Evolutionary conservation across 2,329 filamentous ascomycete species (phyloP).

Genomic region (Phyllosticta citrichinensis): DNA sequence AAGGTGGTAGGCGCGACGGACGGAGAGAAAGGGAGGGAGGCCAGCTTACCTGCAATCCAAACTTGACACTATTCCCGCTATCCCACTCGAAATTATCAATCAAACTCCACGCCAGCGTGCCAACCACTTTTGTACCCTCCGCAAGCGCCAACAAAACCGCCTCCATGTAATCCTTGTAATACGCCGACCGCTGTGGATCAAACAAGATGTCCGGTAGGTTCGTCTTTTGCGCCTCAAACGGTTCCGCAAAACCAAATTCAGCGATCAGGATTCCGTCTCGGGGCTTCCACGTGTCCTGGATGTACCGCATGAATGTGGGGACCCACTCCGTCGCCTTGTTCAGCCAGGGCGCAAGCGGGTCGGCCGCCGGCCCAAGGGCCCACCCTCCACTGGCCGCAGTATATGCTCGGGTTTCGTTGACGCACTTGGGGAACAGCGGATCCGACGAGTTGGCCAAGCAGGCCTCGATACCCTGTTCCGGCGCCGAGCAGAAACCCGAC

Average conservation of each 20-base stretch:
- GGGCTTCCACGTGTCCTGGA: constrained; percentile 24
- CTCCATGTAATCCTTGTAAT: constrained; percentile 25
- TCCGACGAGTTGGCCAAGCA: constrained; percentile 26
- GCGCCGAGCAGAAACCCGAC: constrained; percentile 23
- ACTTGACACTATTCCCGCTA: constrained; percentile 19
- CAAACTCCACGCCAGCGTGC: constrained; percentile 27
- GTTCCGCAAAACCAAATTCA: constrained; percentile 29
- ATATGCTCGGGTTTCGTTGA: constrained; percentile 29
- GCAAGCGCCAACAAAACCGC: constrained; percentile 24
- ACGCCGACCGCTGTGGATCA: constrained; percentile 21
- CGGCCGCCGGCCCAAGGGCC: constrained; percentile 13
- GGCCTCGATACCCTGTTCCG: constrained; percentile 25
- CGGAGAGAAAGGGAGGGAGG: too few relatives aligned
- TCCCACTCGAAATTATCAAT: constrained; percentile 27
- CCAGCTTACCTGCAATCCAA: constrained; percentile 19
- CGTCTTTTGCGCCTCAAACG: constrained; percentile 22
- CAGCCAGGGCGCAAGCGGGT: constrained; percentile 23
- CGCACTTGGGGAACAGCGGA: constrained; percentile 25
- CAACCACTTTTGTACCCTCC: constrained; percentile 33
- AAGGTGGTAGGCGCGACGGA: too few relatives aligned
- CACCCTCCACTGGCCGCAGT: constrained; percentile 40
- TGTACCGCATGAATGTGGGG: constrained; percentile 22
- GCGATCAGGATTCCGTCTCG: constrained; percentile 19
- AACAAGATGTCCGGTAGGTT: constrained; percentile 20
- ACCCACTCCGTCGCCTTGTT: constrained; percentile 26